These are phyloP conservation scores for Papiliotrema nemorosa DNA, from an alignment of 1,284 basidiomycete genomes.

Conservation along the genomic window DNA sequence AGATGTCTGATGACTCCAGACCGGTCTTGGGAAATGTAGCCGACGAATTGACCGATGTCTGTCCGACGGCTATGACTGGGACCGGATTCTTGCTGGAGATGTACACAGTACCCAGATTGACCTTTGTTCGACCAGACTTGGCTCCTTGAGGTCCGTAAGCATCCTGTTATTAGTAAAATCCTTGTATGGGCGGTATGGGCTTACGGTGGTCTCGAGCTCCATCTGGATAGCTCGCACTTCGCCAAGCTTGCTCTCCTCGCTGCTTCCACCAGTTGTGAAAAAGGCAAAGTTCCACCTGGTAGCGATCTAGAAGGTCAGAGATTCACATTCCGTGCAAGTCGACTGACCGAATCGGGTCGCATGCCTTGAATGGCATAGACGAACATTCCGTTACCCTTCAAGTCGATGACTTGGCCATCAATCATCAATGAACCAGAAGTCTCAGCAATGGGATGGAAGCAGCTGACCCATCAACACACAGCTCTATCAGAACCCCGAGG, in stretches of 20 bases:
- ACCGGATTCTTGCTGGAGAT: conserved; percentile 14
- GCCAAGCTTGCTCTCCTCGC: conserved; percentile 59
- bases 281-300: conserved; percentile 93
- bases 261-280: conserved; percentile 62
- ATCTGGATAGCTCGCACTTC: conserved; percentile 85
- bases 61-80: conserved; percentile 51
- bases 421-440: conserved; percentile 69
- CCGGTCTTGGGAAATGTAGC: conserved; percentile 36
- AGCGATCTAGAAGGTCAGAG: conserved; percentile 57
- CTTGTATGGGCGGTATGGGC: conserved; percentile 5
- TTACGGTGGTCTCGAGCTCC: conserved; percentile 83
- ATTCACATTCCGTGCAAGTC: neutral
- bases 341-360: conserved; percentile 75
- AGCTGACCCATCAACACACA: conserved; percentile 39
- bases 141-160: conserved; percentile 68
- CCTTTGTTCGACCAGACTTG: conserved; percentile 72
- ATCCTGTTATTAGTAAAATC: conserved; percentile 40
- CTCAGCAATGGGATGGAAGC: conserved; percentile 78
- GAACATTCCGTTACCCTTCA: conserved; percentile 82
- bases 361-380: conserved; percentile 98
- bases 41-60: conserved; percentile 66
- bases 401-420: conserved; percentile 64
- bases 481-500: neutral
- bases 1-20: no score
- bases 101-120: conserved; percentile 69